A percentile compares a stretch with the other conserved stretches of the same genome.
Evolutionary conservation across 2,329 filamentous ascomycete genomes (phyloP).

Genomic region (Venturia nashicola): DNA sequence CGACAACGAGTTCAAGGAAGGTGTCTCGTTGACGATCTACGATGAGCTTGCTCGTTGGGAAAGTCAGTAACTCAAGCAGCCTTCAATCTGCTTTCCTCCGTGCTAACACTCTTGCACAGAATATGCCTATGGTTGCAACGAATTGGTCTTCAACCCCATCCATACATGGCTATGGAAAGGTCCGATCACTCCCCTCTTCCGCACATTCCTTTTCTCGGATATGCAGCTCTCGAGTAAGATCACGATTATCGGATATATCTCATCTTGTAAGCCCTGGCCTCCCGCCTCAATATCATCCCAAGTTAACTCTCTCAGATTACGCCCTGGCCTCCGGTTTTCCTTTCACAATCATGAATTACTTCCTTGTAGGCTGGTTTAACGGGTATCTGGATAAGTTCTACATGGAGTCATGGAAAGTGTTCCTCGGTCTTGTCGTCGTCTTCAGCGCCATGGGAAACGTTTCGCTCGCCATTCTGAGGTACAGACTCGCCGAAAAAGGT

Average conservation of each 20-base stretch:
- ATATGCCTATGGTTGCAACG: conserved; percentile 60
- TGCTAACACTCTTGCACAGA: conserved; percentile 18
- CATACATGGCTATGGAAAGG: conserved; percentile 46
- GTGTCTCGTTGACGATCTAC: conserved; percentile 13
- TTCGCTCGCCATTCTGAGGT: conserved; percentile 48
- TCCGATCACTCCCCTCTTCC: conserved; percentile 54
- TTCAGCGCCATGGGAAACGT: conserved; percentile 52
- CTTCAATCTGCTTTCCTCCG: too few relatives aligned
- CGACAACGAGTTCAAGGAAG: conserved; percentile 12
- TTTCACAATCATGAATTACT: too few relatives aligned
- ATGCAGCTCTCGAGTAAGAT: conserved; percentile 56
- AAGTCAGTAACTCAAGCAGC: conserved; percentile 19
- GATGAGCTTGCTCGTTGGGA: conserved; percentile 56
- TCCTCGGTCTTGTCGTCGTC: conserved; percentile 49
- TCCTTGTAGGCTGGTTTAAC: neutral
- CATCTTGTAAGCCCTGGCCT: too few relatives aligned
- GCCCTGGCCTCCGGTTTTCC: too few relatives aligned
- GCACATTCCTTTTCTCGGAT: conserved; percentile 45
- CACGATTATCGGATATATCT: conserved; percentile 57
- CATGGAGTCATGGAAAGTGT: conserved; percentile 53
- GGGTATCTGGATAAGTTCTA: conserved; percentile 56
- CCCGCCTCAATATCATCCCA: too few relatives aligned
- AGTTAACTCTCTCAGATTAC: too few relatives aligned
- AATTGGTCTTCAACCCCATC: conserved; percentile 58
- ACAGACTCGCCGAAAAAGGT: conserved; percentile 43